A percentile compares a stretch with the other conserved stretches of the same genome.
phyloP scores from a whole-genome alignment of 2,329 filamentous ascomycete genomes.

The Dothistroma septosporum region DNA sequence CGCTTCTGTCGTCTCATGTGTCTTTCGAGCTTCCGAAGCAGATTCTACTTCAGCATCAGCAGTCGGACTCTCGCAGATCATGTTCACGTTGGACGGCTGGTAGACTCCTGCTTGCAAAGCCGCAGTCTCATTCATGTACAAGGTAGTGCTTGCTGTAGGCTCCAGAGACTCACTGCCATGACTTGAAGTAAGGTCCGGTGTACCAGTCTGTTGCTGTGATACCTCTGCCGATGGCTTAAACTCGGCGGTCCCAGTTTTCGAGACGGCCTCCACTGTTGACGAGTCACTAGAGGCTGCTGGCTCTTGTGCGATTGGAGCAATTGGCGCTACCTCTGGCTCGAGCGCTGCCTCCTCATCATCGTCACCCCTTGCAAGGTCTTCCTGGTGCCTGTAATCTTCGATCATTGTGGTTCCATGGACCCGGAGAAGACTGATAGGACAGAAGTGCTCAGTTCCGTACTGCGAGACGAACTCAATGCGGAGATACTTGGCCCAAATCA shows the following conservation, averaged over 20 bases:
- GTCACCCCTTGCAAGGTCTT: constrained; percentile 60
- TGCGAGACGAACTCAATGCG: constrained; percentile 88
- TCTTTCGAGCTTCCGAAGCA: not conserved
- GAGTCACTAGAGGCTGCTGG: constrained; percentile 12
- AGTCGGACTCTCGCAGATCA: constrained; percentile 14
- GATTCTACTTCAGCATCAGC: not conserved
- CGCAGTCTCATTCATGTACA: constrained; percentile 9
- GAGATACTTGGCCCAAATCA: constrained; percentile 93
- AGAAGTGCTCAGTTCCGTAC: constrained; percentile 96
- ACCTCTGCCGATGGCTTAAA: not conserved
- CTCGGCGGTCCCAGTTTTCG: not conserved
- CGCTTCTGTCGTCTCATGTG: not conserved
- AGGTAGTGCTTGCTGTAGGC: not conserved
- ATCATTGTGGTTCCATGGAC: constrained; percentile 93
- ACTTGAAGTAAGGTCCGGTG: not conserved
- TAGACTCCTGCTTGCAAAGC: constrained; percentile 14
- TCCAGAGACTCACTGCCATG: not conserved
- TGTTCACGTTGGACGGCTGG: constrained; percentile 15
- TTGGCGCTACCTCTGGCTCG: constrained; percentile 18
- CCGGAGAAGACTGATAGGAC: constrained; percentile 81
- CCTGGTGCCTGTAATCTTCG: constrained; percentile 87
- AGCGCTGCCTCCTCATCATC: constrained; percentile 45
- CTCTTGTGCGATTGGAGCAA: constrained; percentile 13
- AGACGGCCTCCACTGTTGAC: not conserved
- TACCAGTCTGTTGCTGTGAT: not conserved